Evolutionary conservation across 768 basidiomycete genomes (phyloP).

Genomic region (Lactarius evosmus): DNA sequence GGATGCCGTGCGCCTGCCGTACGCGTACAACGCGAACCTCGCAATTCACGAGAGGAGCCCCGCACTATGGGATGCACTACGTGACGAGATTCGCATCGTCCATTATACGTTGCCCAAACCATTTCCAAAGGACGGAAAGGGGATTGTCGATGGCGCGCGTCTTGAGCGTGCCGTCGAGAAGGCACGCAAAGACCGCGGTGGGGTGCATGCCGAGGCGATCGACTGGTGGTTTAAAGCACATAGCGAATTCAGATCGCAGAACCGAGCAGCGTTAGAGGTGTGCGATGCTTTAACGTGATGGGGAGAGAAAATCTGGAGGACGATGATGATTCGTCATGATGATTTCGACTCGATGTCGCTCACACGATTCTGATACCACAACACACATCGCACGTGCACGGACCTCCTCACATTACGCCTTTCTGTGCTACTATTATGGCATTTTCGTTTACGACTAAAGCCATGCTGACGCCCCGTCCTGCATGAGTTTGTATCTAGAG

Average conservation of each 20-base stretch:
- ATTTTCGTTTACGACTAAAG: background rate
- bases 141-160: constrained; percentile 27
- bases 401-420: background rate
- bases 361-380: background rate
- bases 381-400: background rate
- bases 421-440: background rate
- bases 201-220: constrained; percentile 29
- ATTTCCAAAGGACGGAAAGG: constrained; percentile 29
- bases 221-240: constrained; percentile 31
- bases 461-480: background rate
- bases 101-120: constrained; percentile 38
- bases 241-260: constrained; percentile 28
- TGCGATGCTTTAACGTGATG: constrained; percentile 7
- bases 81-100: constrained; percentile 34
- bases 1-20: constrained; percentile 36
- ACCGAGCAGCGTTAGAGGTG: background rate
- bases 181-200: constrained; percentile 21
- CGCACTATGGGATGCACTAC: constrained; percentile 34
- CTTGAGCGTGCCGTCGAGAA: constrained; percentile 28
- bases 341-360: background rate
- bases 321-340: background rate
- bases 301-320: too few relatives aligned
- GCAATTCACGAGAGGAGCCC: constrained; percentile 36
- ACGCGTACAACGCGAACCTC: constrained; percentile 39
- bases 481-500: too few relatives aligned